These are phyloP conservation scores for Backusella liffmaniae DNA, from an alignment of 192 early-diverging fungal species.

Conservation along the genomic window DNA sequence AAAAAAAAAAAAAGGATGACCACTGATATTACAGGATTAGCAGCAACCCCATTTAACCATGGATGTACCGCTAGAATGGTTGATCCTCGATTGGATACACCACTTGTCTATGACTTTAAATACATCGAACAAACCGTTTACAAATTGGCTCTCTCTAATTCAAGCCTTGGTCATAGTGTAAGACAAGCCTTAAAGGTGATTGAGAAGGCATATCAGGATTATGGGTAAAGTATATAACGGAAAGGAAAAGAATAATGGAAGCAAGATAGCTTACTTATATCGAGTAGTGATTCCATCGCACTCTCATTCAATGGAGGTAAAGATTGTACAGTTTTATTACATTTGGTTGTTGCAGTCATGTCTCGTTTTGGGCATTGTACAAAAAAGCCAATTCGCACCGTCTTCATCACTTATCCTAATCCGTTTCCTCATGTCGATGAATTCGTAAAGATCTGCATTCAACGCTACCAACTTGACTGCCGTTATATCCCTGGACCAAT, in stretches of 20 bases:
- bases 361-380: constrained; percentile 6
- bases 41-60: constrained; percentile 4
- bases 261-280: background rate
- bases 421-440: constrained; percentile 85
- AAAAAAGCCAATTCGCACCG: constrained; percentile 24
- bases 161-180: constrained; percentile 19
- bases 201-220: constrained; percentile 49
- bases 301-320: constrained; percentile 97
- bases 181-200: constrained; percentile 52
- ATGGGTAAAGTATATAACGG: constrained; percentile 48
- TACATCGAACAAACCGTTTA: constrained; percentile 39
- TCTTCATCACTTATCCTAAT: constrained; percentile 81
- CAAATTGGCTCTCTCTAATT: constrained; percentile 31
- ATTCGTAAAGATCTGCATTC: constrained; percentile 74
- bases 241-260: background rate
- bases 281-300: constrained; percentile 61
- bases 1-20: background rate
- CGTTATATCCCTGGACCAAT: constrained; percentile 69
- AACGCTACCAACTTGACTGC: constrained; percentile 72
- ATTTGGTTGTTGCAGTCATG: constrained; percentile 71
- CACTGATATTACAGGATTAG: background rate
- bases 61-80: constrained; percentile 19
- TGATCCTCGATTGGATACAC: constrained; percentile 21
- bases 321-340: constrained; percentile 92
- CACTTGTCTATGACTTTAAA: constrained; percentile 28